Evolutionary conservation across 805 yeast species (phyloP), one percentile per base, ranked within the genome.

Genomic region (Metschnikowia vanudenii): DNA sequence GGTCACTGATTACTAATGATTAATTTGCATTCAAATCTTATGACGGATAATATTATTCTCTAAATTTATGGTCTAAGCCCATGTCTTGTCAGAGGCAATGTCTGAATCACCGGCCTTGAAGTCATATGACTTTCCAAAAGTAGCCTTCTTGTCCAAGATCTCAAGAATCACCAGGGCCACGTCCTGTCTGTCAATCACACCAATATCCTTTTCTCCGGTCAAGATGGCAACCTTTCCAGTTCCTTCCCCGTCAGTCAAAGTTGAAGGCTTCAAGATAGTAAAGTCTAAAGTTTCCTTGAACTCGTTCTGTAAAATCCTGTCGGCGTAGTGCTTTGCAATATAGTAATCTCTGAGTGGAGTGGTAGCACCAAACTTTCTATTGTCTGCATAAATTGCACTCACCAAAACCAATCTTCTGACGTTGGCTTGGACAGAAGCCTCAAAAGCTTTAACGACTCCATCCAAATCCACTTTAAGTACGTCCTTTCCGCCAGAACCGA

Each of bases 291-390:
- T 36, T 1, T 63, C 59, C 10, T 71, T 59, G 22, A 63, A 60
- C 46, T 73, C 72, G 43, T 74, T 53, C 37, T 65, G 68, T 50
- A 67, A 61, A 24, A 65, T 58, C 37, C 69, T 59, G 57, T 82
- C 88, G 3, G 87, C 85, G 44, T 79, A 79, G 55, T 76, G 76
- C 62, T 82, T 82, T 12, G 85, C 82, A 47, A 79, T 78, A 53
- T 73, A 82, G 63, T 82, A 82, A 22, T 75, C 61, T 35, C 77
- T 55, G 7, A 71, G 55, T 3, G 60, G 46, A 11, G 69, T 56
- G 22, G 63, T 58, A 53, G 66, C 67, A 0, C 50, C 54, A 45
- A 67, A 64, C 4, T 66, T 73, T 29, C 84, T 69, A 44, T 76
- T 71, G n/a, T 73, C 74, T 1, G 85, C 78, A 47, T 74, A 72